Percentiles rank a stretch among this genome's conserved stretches.
phyloP scores from a whole-genome alignment of 768 basidiomycete species.

The Terana coerulea region DNA sequence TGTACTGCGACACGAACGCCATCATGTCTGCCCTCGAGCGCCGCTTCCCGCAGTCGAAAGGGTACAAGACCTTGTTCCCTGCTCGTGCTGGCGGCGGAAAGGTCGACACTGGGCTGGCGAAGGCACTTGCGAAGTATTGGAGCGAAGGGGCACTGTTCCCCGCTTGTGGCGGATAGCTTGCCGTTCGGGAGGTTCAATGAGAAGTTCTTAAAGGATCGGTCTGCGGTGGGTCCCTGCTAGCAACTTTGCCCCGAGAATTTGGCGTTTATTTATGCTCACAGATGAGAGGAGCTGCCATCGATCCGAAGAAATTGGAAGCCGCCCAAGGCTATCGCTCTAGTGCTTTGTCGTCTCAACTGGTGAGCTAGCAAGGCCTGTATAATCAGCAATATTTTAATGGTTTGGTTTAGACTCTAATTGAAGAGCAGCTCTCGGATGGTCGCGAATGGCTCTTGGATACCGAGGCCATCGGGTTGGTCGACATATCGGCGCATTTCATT shows the following conservation, averaged over 20 bases:
- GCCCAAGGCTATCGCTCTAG: slow-evolving; percentile 32
- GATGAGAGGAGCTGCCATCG: slow-evolving; percentile 31
- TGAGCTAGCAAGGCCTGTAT: slow-evolving; percentile 20
- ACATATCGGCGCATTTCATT: slow-evolving; percentile 49
- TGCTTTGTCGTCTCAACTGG: slow-evolving; percentile 44
- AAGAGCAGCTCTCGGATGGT: slow-evolving; percentile 46
- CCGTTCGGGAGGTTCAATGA: slow-evolving; percentile 47
- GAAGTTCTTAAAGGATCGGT: slow-evolving; percentile 47
- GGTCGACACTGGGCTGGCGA: slow-evolving; percentile 44
- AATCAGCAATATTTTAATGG: not conserved
- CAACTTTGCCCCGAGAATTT: slow-evolving; percentile 18
- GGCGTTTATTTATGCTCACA: too few species aligned
- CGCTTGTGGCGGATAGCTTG: slow-evolving; percentile 34
- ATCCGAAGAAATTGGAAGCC: slow-evolving; percentile 34
- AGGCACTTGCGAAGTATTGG: slow-evolving; percentile 45
- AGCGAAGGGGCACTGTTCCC: slow-evolving; percentile 42
- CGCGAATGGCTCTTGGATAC: slow-evolving; percentile 59
- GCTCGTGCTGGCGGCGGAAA: slow-evolving; percentile 36
- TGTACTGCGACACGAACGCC: slow-evolving; percentile 57
- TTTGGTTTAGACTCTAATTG: slow-evolving; percentile 28
- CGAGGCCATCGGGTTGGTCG: slow-evolving; percentile 45
- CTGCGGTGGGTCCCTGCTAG: slow-evolving; percentile 31
- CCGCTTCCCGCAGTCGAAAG: slow-evolving; percentile 46
- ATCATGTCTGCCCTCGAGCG: slow-evolving; percentile 50
- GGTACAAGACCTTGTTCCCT: slow-evolving; percentile 47